A percentile compares a stretch with the other conserved stretches of the same genome.
Evolutionary conservation across 371 early-diverging fungal species (phyloP).

Genomic region (Dichotomocladium elegans): DNA sequence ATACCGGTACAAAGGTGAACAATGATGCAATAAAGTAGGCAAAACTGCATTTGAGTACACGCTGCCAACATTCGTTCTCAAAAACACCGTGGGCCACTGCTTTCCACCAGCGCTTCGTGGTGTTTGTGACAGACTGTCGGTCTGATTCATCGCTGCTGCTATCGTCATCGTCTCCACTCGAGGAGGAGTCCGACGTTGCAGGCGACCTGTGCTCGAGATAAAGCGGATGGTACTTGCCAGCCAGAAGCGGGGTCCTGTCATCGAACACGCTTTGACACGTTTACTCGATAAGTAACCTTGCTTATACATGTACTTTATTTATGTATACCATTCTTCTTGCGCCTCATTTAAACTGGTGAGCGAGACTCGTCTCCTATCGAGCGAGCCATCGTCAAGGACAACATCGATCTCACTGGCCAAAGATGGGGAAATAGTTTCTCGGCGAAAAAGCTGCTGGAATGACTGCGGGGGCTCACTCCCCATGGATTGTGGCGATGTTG

Average conservation of each 20-base stretch:
- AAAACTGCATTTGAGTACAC: constrained; percentile 59
- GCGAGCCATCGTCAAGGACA: constrained; percentile 26
- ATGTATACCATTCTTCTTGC: neutral
- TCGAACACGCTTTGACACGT: no score
- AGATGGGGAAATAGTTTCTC: constrained; percentile 4
- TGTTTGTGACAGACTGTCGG: no score
- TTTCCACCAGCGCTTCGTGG: no score
- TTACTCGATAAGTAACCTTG: no score
- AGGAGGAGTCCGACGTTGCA: neutral
- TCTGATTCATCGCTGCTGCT: neutral
- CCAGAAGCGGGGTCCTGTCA: neutral
- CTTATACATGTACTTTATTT: no score
- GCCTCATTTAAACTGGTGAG: constrained; percentile 19
- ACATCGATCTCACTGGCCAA: constrained; percentile 21
- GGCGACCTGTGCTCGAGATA: neutral
- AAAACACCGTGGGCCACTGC: no score
- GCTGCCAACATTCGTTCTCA: no score
- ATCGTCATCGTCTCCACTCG: neutral
- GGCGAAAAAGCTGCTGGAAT: neutral
- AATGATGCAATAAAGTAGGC: constrained; percentile 61
- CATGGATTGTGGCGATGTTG: constrained; percentile 2
- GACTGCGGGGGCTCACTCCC: neutral
- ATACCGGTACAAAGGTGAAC: constrained; percentile 57
- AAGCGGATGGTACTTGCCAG: neutral
- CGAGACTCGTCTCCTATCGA: constrained; percentile 21